These are phyloP conservation scores for Ramaria sp. DNA, from an alignment of 768 basidiomycete genomes.

Conservation along the genomic window DNA sequence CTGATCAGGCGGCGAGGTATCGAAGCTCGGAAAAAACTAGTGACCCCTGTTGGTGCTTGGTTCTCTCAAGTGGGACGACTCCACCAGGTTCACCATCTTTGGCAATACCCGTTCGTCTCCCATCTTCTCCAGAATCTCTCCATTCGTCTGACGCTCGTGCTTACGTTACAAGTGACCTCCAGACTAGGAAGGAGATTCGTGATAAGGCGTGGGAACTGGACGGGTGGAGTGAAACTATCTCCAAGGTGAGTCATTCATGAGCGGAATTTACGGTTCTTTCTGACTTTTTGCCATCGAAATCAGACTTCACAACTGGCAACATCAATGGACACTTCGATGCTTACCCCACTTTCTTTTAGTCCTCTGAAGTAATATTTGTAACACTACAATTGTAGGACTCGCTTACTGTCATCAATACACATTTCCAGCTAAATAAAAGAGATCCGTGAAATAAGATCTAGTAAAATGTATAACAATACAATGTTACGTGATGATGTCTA, in stretches of 20 bases:
- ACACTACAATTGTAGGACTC: not conserved
- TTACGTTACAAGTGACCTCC: slow-evolving; percentile 43
- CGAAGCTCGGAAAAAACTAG: slow-evolving; percentile 82
- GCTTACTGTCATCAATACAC: too few relatives aligned
- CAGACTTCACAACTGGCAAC: slow-evolving; percentile 85
- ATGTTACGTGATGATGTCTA: not conserved
- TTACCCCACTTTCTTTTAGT: slow-evolving; percentile 71
- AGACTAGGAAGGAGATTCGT: slow-evolving; percentile 70
- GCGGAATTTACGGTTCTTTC: not conserved
- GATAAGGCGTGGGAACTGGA: slow-evolving; percentile 92
- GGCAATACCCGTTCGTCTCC: slow-evolving; percentile 82
- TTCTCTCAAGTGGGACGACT: slow-evolving; percentile 79
- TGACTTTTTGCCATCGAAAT: not conserved
- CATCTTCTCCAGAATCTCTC: not conserved
- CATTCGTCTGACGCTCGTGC: slow-evolving; percentile 10
- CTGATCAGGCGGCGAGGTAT: slow-evolving; percentile 74
- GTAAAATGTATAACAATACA: not conserved
- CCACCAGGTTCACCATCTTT: slow-evolving; percentile 90
- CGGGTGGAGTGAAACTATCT: slow-evolving; percentile 92
- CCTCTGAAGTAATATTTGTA: slow-evolving; percentile 54
- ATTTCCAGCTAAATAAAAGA: not conserved
- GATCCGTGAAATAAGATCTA: not conserved
- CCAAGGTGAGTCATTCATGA: slow-evolving; percentile 46
- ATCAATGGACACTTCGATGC: slow-evolving; percentile 78
- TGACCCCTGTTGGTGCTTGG: slow-evolving; percentile 85